These are phyloP conservation scores for Aulographum hederae DNA, from an alignment of 2,329 filamentous ascomycete genomes.

Conservation along the genomic window DNA sequence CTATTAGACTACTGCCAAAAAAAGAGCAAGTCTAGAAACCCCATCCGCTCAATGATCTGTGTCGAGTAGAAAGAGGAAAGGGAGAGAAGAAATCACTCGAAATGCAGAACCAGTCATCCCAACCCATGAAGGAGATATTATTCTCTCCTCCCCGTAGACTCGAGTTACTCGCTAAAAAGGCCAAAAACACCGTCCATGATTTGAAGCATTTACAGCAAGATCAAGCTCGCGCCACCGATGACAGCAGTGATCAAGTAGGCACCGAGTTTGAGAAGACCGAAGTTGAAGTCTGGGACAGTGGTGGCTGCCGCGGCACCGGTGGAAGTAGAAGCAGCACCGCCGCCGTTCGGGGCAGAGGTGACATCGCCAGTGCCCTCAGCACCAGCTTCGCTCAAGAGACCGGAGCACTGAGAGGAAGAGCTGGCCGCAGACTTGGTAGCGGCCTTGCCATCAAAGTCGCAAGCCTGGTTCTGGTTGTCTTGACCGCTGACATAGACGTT, in stretches of 20 bases:
- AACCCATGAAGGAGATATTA: no score
- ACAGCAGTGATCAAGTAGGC: conserved; percentile 31
- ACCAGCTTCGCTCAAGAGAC: conserved; percentile 44
- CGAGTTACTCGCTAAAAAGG: no score
- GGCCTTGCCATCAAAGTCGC: conserved; percentile 53
- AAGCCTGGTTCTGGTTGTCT: conserved; percentile 37
- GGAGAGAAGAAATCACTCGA: no score
- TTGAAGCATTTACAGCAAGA: conserved; percentile 34
- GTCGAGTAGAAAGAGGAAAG: no score
- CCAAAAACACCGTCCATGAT: no score
- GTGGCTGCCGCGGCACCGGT: conserved; percentile 22
- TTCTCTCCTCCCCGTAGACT: no score
- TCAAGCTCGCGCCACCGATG: conserved; percentile 33
- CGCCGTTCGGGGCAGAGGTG: conserved; percentile 25
- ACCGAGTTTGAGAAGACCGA: conserved; percentile 27
- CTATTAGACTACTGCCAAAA: no score
- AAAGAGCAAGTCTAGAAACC: no score
- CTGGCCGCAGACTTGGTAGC: conserved; percentile 31
- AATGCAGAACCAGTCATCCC: no score
- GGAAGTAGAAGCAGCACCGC: conserved; percentile 8
- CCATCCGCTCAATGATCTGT: no score
- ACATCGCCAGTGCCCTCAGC: conserved; percentile 39
- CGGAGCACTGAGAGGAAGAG: conserved; percentile 33
- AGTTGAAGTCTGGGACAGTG: conserved; percentile 25
- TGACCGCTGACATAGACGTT: conserved; percentile 52